Evolutionary conservation across 2,329 filamentous ascomycete species (phyloP), one percentile per base, ranked within the genome.

Genomic region (Penicillium sp.): DNA sequence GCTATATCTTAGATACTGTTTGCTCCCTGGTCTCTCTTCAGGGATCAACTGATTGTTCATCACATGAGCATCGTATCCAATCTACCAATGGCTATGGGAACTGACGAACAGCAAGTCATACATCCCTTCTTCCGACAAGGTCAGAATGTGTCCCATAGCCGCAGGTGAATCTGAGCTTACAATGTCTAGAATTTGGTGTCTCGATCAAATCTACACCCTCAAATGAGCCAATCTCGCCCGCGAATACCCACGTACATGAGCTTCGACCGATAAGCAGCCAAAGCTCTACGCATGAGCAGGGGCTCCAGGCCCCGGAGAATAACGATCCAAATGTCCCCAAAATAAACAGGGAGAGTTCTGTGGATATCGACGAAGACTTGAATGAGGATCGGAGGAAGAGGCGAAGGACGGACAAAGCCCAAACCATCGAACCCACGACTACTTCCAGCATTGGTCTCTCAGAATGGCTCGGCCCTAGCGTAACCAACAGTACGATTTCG

Each of bases 101-200:
- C 72, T 55, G 65, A 68, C 63, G 72, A 74, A 60, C 71, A 74
- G 62, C 73, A 68, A 49, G 69, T 68, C 49, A 68, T 78, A 55
- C 74, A 77, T 64, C 75, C 76, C 23, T 78, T 78, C 58, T 77
- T 78, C 59, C 66, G 65, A 60, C 72, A 71, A 72, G 72, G 77
- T 78, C 53, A 62, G 62, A 59, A 48, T 25, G 36, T 49, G 23
- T 27, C 21, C 27, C 38, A 27, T 42, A 39, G 27, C 35, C 4
- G 6, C 27, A 27, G 19, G 19, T 23, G 8, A 41, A 29, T 2
- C 0, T 1, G 1, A 33, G 21, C 55, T 57, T 33, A 57, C 49
- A 9, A 13, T 27, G 13, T 53, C 38, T 43, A 72, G 69, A 68
- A 36, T 54, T 62, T 38, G 59, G 55, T 41, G 10, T 57, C 15